A percentile compares a stretch with the other conserved stretches of the same genome.
Evolutionary conservation across 1,284 basidiomycete species (phyloP).

Genomic region (Cystobasidiaceae sp.): DNA sequence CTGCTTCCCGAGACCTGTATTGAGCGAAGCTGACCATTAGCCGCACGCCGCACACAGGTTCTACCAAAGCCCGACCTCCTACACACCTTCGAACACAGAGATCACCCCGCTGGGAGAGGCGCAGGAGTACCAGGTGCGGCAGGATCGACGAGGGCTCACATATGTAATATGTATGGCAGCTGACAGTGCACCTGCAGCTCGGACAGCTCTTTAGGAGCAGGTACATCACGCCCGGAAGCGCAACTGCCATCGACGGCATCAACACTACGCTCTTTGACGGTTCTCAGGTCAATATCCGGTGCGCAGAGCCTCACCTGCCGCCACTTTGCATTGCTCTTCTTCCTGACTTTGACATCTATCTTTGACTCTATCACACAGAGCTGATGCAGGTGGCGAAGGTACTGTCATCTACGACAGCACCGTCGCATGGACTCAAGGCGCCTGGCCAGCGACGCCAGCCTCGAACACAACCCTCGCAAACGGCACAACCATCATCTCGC

Average conservation of each 20-base stretch:
- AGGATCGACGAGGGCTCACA: too few species aligned
- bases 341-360: not conserved
- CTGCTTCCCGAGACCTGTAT: conserved; percentile 45
- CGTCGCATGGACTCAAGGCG: conserved; percentile 60
- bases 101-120: conserved; percentile 65
- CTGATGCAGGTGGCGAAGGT: conserved; percentile 27
- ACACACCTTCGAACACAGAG: conserved; percentile 62
- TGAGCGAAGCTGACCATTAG: not conserved
- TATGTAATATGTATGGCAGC: too few species aligned
- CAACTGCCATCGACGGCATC: conserved; percentile 64
- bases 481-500: conserved; percentile 63
- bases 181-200: too few species aligned
- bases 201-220: conserved; percentile 61
- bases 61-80: conserved; percentile 44
- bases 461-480: conserved; percentile 72
- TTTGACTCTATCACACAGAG: not conserved
- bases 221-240: conserved; percentile 62
- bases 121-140: conserved; percentile 59
- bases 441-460: conserved; percentile 65
- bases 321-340: not conserved
- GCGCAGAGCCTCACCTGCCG: conserved; percentile 51
- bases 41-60: not conserved
- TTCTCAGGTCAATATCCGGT: conserved; percentile 63
- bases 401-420: conserved; percentile 66
- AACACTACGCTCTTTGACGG: conserved; percentile 63